Conservation (phyloP, 2,329 filamentous ascomycete species). For the Cercospora citrullina region DNA sequence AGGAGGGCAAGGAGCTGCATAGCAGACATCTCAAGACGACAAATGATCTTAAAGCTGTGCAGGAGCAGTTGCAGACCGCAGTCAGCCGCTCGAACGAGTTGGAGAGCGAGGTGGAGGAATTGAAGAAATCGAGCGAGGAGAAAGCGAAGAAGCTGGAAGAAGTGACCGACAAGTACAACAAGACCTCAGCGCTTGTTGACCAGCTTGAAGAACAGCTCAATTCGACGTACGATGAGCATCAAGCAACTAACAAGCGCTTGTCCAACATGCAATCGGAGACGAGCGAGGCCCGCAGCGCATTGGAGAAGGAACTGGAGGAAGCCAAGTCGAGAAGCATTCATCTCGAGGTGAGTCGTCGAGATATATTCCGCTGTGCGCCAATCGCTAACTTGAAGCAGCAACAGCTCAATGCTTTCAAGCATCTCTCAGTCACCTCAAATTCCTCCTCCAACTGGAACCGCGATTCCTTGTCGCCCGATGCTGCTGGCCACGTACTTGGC, state of each 20-base stretch:
- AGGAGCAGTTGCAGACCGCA: slow-evolving; percentile 47
- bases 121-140: slow-evolving; percentile 54
- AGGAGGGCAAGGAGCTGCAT: slow-evolving; percentile 49
- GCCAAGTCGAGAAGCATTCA: slow-evolving; percentile 70
- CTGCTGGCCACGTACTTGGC: slow-evolving; percentile 46
- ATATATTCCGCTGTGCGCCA: background rate
- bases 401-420: slow-evolving; percentile 48
- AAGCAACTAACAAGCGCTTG: slow-evolving; percentile 78
- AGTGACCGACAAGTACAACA: slow-evolving; percentile 70
- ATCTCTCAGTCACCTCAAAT: slow-evolving; percentile 37
- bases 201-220: slow-evolving; percentile 96
- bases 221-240: slow-evolving; percentile 90
- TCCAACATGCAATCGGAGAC: slow-evolving; percentile 62
- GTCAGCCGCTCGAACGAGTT: slow-evolving; percentile 42
- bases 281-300: slow-evolving; percentile 46
- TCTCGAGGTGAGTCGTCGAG: slow-evolving; percentile 66
- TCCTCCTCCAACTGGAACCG: slow-evolving; percentile 41
- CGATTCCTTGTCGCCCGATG: slow-evolving; percentile 49
- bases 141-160: slow-evolving; percentile 59
- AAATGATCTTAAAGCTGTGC: slow-evolving; percentile 44
- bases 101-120: slow-evolving; percentile 47
- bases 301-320: slow-evolving; percentile 70
- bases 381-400: slow-evolving; percentile 57
- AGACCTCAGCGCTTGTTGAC: slow-evolving; percentile 87
- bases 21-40: slow-evolving; percentile 46